These are phyloP conservation scores for Gyrodon lividus DNA, from an alignment of 768 basidiomycete genomes.

Conservation along the genomic window DNA sequence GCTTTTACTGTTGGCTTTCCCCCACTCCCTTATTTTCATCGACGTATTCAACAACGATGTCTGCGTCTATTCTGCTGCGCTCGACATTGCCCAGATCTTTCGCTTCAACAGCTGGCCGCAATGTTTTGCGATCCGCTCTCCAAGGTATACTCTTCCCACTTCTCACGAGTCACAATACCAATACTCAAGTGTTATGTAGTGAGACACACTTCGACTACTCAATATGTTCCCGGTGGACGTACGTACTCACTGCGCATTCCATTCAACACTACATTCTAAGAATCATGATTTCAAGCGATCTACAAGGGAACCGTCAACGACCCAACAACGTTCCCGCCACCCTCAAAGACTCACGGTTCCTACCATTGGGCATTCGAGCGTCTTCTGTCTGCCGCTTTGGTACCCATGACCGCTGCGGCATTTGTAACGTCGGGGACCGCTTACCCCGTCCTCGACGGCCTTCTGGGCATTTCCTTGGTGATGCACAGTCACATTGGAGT, in stretches of 20 bases:
- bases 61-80: conserved; percentile 48
- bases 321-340: conserved; percentile 83
- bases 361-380: conserved; percentile 95
- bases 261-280: neutral
- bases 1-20: neutral
- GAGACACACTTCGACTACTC: conserved; percentile 35
- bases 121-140: conserved; percentile 38
- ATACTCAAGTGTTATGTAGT: conserved; percentile 24
- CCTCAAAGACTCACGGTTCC: conserved; percentile 81
- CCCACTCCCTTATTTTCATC: neutral
- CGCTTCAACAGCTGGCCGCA: conserved; percentile 36
- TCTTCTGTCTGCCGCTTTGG: conserved; percentile 79
- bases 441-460: conserved; percentile 86
- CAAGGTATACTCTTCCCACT: conserved; percentile 35
- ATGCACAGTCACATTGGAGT: conserved; percentile 97
- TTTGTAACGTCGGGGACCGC: conserved; percentile 73
- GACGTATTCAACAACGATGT: conserved; percentile 38
- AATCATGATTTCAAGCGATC: conserved; percentile 52
- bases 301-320: conserved; percentile 94
- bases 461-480: conserved; percentile 83
- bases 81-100: conserved; percentile 47
- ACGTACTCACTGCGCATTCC: conserved; percentile 29
- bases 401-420: conserved; percentile 86
- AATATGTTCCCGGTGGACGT: conserved; percentile 74
- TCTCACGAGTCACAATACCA: neutral